Conservation (phyloP, 306 rosid species). For the Malus orientalis region DNA sequence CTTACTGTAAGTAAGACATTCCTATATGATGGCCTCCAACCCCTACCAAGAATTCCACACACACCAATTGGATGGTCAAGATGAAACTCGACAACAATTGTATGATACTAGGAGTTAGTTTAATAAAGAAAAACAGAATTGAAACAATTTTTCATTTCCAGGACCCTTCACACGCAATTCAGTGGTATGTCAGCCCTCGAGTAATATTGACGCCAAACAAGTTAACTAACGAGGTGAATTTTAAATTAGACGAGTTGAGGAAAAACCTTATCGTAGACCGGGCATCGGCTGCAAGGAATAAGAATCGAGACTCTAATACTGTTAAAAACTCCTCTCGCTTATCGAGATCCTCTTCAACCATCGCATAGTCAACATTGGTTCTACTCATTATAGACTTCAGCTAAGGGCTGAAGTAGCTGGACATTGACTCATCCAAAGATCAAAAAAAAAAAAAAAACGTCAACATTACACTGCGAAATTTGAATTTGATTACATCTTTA, state of each 20-base stretch:
- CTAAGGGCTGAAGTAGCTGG: conserved; percentile 92
- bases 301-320: conserved; percentile 73
- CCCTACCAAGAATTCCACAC: conserved; percentile 40
- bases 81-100: neutral
- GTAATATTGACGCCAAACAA: neutral
- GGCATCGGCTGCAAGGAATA: conserved; percentile 89
- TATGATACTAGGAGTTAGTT: neutral
- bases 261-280: conserved; percentile 70
- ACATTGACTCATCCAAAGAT: conserved; percentile 9
- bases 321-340: conserved; percentile 61
- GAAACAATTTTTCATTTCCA: neutral
- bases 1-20: conserved; percentile 74
- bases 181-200: neutral
- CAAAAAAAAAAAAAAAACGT: neutral
- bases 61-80: conserved; percentile 3
- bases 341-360: conserved; percentile 67
- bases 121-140: neutral
- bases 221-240: neutral
- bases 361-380: conserved; percentile 47
- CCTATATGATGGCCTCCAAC: conserved; percentile 96
- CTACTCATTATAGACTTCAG: conserved; percentile 58
- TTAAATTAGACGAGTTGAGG: neutral
- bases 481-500: neutral
- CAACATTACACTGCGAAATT: neutral
- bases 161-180: neutral